Evolutionary conservation across 2,329 filamentous ascomycete species (phyloP), one percentile per base, ranked within the genome.

Genomic region (Dothideomycetes sp.): DNA sequence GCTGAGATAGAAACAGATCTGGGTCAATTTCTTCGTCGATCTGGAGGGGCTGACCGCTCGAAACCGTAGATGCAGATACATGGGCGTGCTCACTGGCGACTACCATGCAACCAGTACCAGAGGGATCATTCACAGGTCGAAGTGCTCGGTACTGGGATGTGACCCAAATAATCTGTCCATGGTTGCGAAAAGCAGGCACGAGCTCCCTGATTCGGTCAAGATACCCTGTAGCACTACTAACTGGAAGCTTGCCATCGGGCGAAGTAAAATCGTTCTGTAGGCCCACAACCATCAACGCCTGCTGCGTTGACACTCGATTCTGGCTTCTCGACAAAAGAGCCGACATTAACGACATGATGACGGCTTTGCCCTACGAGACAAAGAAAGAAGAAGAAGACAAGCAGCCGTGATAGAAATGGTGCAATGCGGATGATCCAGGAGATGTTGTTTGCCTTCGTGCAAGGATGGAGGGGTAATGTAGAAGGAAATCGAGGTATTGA

Each of bases 221-320:
- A 47, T 88, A 84, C 8, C 76, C 74, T 3, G 78, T 76, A n/a
- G 52, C 47, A 30, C 76, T 71, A 24, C 67, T 66, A 36, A 88
- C 75, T 10, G 78, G 73, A 15, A 95, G 63, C 18, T 78, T 74
- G 41, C 84, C 82, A 36, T 76, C 70, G 1, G 74, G 64, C 5
- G 76, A 70, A 44, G 93, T 65, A 54, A 96, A 94, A 59, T 95
- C 89, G 53, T 93, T 86, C 56, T 96, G 91, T 24, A 94, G 75
- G 54, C 94, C 89, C 48, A 95, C 71, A 13, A 93, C 66, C 15
- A 96, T 68, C 30, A 98, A 70, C 1, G 85, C 89, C 62, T 77
- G 75, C 43, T 72, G 65, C 17, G 74, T 78, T 47, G 73, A 63
- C 45, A 80, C 67, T 40, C 64, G 64, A 12, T 73, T 71, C 38